Base-by-base conservation (phyloP, 306 rosid species). In the Trifolium subterraneum region DNA sequence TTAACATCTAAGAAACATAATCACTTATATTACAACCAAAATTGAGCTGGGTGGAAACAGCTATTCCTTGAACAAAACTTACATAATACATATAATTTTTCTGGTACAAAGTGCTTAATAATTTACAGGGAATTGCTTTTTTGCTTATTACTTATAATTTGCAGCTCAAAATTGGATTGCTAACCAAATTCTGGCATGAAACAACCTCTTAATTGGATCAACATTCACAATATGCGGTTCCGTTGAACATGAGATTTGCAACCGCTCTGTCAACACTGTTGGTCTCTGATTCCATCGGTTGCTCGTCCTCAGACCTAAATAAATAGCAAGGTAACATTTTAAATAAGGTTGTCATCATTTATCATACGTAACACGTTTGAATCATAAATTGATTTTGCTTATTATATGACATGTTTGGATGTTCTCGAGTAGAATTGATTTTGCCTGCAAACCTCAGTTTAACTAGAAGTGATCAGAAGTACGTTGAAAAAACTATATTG, bases 191-290 rank as follows among this genome's bases (percentile, higher is more conserved):
- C 83, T 59, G 44, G 78, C 79, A 80, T 58, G 11, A 81, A 81
- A 55, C 72, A 68, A 73, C 54, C 76, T 56, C 78, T 71, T 51
- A 60, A 65, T 22, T 12, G 73, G 77, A 54, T 72, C 80, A 55
- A 54, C 77, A 78, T 55, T 61, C 66, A 16, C 5, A 41, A n/a
- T 54, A 31, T 62, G 54, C 50, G 51, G 56, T 74, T 73, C 83
- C 38, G 65, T 82, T 89, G 85, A 88, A 92, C 91, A 89, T 88
- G 82, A 92, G 91, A 80, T 82, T 89, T 10, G 97, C 97, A 27
- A 88, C 80, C n/a, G 96, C 93, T 77, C 97, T 84, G 86, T 92
- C 97, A 63, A 89, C 74, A 18, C 74, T 67, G 84, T 92, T 92
- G 20, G 96, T 92, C 80, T 86, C 85, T 39, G 87, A 81, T 81